Base-by-base conservation (phyloP, 495 filamentous ascomycete genomes). In the Staphylotrichum tortipilum region DNA sequence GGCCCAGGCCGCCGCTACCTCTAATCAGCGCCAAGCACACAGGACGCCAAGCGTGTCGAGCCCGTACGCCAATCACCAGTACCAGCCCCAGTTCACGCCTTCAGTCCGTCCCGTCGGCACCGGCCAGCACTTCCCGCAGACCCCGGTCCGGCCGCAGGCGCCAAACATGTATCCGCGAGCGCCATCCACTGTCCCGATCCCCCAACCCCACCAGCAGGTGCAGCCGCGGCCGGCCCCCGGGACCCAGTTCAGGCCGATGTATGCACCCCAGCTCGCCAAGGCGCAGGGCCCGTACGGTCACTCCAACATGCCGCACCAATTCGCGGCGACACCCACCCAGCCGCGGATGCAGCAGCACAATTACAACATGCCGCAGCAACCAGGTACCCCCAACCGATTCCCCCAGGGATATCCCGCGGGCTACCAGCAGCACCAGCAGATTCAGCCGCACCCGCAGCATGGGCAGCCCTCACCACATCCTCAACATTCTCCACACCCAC, bases 41-140 rank as follows among this genome's bases (percentile, higher is more conserved):
- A 58, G 71, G 23, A 55, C 63, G n/a, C 61, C 68, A 3, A 72
- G 66, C 44, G 67, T 66, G 15, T 65, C 66, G 11, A 47, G 24
- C 23, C 47, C 63, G 18, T 70, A 64, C 49, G 60, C 62, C 24
- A 57, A 48, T 46, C 69, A 72, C 29, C 70, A 66, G 36, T 72
- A 66, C 36, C 58, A 59, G 12, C 23, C 49, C 6, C 65, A 66
- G 31, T 68, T 64, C 40, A 53, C 55, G 14, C 58, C 67, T 21
- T 48, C 60, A 36, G 66, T 56, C 50, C 66, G 69, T 23, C 68
- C 69, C 33, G 67, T 73, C 52, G 64, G 61, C 4, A 62, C 59
- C 37, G 55, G 61, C 7, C 72, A 66, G 29, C 72, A 67, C 31
- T 74, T 69, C 41, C 55, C 64, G 28, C 69, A 70, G 42, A 73